phyloP scores from a whole-genome alignment of 495 filamentous ascomycete species.

The Penicillium malachiteum region DNA sequence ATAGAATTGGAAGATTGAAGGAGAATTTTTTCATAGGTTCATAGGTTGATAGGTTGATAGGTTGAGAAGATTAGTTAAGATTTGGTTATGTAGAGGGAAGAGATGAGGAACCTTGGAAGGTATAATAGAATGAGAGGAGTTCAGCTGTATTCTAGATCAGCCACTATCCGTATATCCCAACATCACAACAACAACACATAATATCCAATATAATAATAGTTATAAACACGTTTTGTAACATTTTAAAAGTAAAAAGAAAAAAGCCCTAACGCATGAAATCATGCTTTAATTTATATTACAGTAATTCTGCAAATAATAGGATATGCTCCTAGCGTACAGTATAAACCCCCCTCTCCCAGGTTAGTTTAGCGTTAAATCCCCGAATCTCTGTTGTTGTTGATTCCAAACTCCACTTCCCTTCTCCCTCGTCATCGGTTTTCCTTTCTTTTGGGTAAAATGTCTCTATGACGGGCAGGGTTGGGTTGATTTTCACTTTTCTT shows the following conservation, averaged over 20 bases:
- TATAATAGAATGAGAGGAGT: background rate
- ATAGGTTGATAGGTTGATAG: too few relatives aligned
- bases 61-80: too few relatives aligned
- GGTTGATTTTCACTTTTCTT: background rate
- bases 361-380: slow-evolving; percentile 23
- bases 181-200: background rate
- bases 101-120: too few relatives aligned
- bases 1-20: background rate
- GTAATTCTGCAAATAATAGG: background rate
- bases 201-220: background rate
- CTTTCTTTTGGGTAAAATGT: slow-evolving; percentile 17
- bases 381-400: slow-evolving; percentile 27
- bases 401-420: slow-evolving; percentile 12
- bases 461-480: slow-evolving; percentile 9
- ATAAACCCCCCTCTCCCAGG: slow-evolving; percentile 1
- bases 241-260: too few relatives aligned
- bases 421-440: slow-evolving; percentile 18
- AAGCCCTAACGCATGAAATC: too few relatives aligned
- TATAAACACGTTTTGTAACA: background rate
- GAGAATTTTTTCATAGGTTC: too few relatives aligned
- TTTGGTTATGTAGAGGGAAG: too few relatives aligned
- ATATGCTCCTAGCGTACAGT: slow-evolving; percentile 24
- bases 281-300: too few relatives aligned
- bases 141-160: background rate
- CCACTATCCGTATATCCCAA: background rate